Evolutionary conservation across 345 rosid species (phyloP).

Genomic region (Excoecaria agallocha): DNA sequence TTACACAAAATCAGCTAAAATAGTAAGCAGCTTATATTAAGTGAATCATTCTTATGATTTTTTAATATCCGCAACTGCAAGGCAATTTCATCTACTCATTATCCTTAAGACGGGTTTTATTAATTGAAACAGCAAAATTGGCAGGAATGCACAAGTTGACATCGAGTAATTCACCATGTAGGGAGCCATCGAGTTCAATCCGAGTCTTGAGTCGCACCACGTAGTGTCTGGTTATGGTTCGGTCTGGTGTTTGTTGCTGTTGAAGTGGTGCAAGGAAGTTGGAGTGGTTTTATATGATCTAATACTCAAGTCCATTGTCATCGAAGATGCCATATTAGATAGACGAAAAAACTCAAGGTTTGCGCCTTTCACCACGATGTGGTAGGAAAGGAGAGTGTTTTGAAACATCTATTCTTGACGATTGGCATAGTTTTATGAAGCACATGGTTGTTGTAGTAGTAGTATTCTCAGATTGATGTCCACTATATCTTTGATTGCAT

Average conservation of each 20-base stretch:
- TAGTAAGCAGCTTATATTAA: neutral
- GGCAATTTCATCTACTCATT: too few species aligned
- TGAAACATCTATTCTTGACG: neutral
- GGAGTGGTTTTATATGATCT: conserved; percentile 18
- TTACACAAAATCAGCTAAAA: neutral
- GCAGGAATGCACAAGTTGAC: conserved; percentile 14
- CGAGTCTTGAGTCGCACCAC: conserved; percentile 11
- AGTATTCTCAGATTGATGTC: neutral
- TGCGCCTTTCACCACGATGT: neutral
- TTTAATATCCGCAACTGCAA: too few species aligned
- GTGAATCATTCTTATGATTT: neutral
- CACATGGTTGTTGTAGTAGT: conserved; percentile 3
- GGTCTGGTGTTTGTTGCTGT: conserved; percentile 24
- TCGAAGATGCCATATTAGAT: neutral
- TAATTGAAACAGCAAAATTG: neutral
- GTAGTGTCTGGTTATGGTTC: conserved; percentile 19
- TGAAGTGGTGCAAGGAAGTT: conserved; percentile 20
- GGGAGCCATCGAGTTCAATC: conserved; percentile 19
- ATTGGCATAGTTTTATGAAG: neutral
- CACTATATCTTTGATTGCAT: conserved; percentile 2
- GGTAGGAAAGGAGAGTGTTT: neutral
- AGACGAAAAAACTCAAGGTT: neutral
- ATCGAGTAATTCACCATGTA: conserved; percentile 5
- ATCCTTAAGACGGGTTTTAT: conserved; percentile 15
- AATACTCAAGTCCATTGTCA: neutral